Evolutionary conservation across 257 asterid genomes (phyloP), one percentile per base, ranked within the genome.

Genomic region (Knoxia roxburghii): DNA sequence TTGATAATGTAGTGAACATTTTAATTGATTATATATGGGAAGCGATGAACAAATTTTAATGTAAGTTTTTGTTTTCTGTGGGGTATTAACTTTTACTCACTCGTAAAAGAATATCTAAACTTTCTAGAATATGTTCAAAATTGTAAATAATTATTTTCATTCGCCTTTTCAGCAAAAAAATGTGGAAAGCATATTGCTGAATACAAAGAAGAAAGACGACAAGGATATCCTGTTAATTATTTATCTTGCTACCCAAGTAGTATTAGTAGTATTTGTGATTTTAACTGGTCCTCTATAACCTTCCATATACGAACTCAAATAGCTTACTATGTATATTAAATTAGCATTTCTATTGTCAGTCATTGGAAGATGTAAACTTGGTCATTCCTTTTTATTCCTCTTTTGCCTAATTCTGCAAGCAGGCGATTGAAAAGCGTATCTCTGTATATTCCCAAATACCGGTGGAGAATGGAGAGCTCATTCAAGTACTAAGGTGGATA

Each of bases 391-490:
- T 49, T 49, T 46, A 17, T 68, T 14, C 7, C 51, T 29, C 10
- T 24, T 49, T 45, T 57, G 21, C 48, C 69, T 72, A 76, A 65
- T 58, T 75, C 33, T 33, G 37, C 72, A 60, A 68, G 58, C 80
- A 87, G 97, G 91, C 89, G 73, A 90, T 90, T 48, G 97, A 90
- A 83, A 87, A 90, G 74, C 81, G 95, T 54, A 90, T 90, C 53
- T 86, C 95, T 73, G 90, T 87, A 30, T 90, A 81, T 82, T 81
- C 97, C 72, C 96, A 87, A 81, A 67, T 87, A 50, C 95, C 95
- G 67, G 78, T 80, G 33, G 90, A 87, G 78, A 87, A 90, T 83
- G 97, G 97, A 79, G 97, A 87, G 83, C 95, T 89, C 48, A 78
- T 87, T 80, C 95, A 90, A 77, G 90, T 90, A 52, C 76, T 90